Percentiles rank a stretch among this genome's conserved stretches.
These are phyloP conservation scores for Microstroma glucosiphilum DNA, from an alignment of 1,284 basidiomycete species.

Conservation along the genomic window DNA sequence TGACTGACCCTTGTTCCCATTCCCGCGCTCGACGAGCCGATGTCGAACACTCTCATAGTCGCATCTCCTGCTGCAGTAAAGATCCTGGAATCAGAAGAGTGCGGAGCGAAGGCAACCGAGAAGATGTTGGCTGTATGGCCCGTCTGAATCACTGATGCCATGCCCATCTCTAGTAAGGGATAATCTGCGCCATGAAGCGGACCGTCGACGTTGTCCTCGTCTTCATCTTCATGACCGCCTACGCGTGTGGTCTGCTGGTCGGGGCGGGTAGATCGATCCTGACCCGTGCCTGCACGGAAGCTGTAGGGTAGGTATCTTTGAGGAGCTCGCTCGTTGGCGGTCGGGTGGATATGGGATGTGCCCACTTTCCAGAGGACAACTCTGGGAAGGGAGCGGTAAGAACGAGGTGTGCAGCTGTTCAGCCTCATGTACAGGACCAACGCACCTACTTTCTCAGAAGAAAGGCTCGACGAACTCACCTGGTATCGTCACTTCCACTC, in stretches of 20 bases:
- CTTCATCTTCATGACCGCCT: conserved; percentile 59
- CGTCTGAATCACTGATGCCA: conserved; percentile 20
- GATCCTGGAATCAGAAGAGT: conserved; percentile 53
- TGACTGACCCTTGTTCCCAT: conserved; percentile 7
- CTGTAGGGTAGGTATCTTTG: neutral
- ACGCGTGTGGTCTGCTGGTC: conserved; percentile 53
- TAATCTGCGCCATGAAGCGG: conserved; percentile 13
- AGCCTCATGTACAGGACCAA: neutral
- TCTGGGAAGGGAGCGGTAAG: conserved; percentile 51
- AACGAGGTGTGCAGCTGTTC: neutral
- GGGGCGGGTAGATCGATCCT: neutral
- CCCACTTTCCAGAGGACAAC: conserved; percentile 66
- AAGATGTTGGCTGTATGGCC: conserved; percentile 78
- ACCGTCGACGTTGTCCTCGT: conserved; percentile 46
- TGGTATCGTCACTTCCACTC: conserved; percentile 69
- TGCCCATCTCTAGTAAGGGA: conserved; percentile 18
- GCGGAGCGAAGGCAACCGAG: conserved; percentile 72
- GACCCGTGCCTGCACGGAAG: neutral
- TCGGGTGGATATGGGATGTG: conserved; percentile 42
- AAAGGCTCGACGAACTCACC: neutral
- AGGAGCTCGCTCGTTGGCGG: conserved; percentile 22
- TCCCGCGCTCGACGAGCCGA: conserved; percentile 41
- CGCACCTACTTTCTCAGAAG: neutral
- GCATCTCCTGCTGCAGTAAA: conserved; percentile 70
- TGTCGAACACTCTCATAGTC: conserved; percentile 75